Conservation (phyloP, 768 basidiomycete genomes). For the Termitomyces sp. region DNA sequence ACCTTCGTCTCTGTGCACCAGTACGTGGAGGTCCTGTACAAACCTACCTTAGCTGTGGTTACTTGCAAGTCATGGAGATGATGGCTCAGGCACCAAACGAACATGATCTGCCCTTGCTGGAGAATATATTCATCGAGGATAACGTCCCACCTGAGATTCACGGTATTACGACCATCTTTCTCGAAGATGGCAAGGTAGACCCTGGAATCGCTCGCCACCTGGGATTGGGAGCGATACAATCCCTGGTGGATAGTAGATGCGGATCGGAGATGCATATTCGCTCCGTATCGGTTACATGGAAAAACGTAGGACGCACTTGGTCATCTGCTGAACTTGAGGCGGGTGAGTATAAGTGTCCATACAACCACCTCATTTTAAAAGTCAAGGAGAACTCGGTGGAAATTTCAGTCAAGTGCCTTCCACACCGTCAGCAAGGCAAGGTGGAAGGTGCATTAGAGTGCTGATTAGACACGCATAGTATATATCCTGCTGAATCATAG, state of each 20-base stretch:
- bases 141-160: not conserved
- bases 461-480: not conserved
- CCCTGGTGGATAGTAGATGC: not conserved
- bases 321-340: not conserved
- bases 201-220: not conserved
- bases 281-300: not conserved
- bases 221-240: not conserved
- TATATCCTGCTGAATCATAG: not conserved
- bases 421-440: not conserved
- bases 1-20: constrained; percentile 1
- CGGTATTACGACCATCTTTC: not conserved
- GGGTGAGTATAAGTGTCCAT: not conserved
- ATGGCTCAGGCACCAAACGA: not conserved
- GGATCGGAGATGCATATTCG: not conserved
- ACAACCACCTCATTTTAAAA: not conserved
- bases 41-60: not conserved
- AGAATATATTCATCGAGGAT: not conserved
- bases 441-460: not conserved
- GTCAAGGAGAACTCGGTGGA: not conserved
- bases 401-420: not conserved
- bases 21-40: not conserved
- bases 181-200: not conserved
- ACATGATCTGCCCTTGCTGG: not conserved
- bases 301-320: not conserved
- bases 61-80: not conserved